Evolutionary conservation across 2,329 filamentous ascomycete species (phyloP).

Genomic region (Phialophora verrucosa): DNA sequence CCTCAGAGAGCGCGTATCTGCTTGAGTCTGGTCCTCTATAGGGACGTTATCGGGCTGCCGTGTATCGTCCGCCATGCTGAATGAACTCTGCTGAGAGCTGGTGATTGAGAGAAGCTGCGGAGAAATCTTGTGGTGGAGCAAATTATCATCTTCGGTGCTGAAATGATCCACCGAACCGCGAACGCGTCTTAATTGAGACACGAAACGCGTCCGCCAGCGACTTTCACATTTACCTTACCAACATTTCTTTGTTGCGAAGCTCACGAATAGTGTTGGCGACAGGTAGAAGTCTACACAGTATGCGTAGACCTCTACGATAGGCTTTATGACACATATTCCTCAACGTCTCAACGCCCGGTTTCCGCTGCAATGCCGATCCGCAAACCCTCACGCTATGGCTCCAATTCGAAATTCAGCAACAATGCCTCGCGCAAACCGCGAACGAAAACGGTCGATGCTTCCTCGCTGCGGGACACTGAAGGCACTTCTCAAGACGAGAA

Average conservation of each 20-base stretch:
- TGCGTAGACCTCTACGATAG: background rate
- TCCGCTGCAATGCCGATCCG: conserved; percentile 53
- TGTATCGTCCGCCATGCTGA: conserved; percentile 50
- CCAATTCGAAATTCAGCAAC: conserved; percentile 54
- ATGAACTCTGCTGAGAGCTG: conserved; percentile 4
- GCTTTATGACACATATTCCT: background rate
- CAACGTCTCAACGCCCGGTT: conserved; percentile 4
- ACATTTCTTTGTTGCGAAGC: background rate
- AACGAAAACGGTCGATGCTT: conserved; percentile 79
- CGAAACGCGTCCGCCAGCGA: conserved; percentile 7
- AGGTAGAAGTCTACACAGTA: background rate
- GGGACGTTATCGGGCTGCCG: conserved; percentile 39
- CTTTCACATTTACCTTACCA: background rate
- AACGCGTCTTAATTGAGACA: conserved; percentile 20
- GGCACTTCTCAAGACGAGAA: conserved; percentile 91
- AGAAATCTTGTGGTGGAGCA: conserved; percentile 16
- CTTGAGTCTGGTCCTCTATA: conserved; percentile 21
- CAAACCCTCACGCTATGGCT: conserved; percentile 69
- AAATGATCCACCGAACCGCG: conserved; percentile 6
- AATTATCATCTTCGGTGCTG: background rate
- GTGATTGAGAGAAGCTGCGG: conserved; percentile 2
- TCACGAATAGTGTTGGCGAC: background rate
- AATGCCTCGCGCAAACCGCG: conserved; percentile 50
- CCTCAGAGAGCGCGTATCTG: conserved; percentile 18
- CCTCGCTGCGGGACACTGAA: conserved; percentile 75